These are phyloP conservation scores for Pythium dissimile DNA, from an alignment of 352 stramenopile genomes.

Conservation along the genomic window DNA sequence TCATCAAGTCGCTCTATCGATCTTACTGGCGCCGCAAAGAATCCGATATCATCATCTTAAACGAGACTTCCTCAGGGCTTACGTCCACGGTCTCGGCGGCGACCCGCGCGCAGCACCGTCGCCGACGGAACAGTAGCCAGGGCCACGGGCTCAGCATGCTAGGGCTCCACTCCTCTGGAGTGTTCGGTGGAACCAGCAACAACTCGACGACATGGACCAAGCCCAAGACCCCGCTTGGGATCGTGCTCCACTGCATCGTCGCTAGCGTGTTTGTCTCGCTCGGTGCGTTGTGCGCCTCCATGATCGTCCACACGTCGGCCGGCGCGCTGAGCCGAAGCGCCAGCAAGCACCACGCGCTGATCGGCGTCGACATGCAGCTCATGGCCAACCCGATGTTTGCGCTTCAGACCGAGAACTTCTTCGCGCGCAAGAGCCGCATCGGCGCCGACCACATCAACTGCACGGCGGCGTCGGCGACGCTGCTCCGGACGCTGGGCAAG, in stretches of 20 bases:
- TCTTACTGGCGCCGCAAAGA: slow-evolving; percentile 41
- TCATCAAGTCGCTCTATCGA: slow-evolving; percentile 41
- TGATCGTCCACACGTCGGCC: slow-evolving; percentile 36
- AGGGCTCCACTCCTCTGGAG: neutral
- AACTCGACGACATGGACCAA: slow-evolving; percentile 13
- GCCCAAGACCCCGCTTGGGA: slow-evolving; percentile 12
- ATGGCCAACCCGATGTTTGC: slow-evolving; percentile 72
- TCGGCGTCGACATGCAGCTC: slow-evolving; percentile 60
- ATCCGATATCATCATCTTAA: slow-evolving; percentile 19
- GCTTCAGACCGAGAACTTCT: slow-evolving; percentile 54
- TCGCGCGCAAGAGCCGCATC: slow-evolving; percentile 31
- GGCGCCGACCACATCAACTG: slow-evolving; percentile 63
- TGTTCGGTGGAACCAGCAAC: slow-evolving; percentile 1
- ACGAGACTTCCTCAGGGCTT: slow-evolving; percentile 17
- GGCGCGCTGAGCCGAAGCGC: neutral
- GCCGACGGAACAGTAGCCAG: slow-evolving; percentile 10
- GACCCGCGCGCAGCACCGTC: slow-evolving; percentile 1
- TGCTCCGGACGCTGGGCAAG: slow-evolving; percentile 44
- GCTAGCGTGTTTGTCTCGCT: slow-evolving; percentile 23
- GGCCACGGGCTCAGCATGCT: neutral
- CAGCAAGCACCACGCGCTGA: slow-evolving; percentile 14
- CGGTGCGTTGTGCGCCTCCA: slow-evolving; percentile 37
- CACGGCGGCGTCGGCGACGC: slow-evolving; percentile 37
- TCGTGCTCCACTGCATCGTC: slow-evolving; percentile 29
- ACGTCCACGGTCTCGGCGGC: slow-evolving; percentile 21